Evolutionary conservation across 768 basidiomycete genomes (phyloP).

Genomic region (Hypholoma sublateritium): DNA sequence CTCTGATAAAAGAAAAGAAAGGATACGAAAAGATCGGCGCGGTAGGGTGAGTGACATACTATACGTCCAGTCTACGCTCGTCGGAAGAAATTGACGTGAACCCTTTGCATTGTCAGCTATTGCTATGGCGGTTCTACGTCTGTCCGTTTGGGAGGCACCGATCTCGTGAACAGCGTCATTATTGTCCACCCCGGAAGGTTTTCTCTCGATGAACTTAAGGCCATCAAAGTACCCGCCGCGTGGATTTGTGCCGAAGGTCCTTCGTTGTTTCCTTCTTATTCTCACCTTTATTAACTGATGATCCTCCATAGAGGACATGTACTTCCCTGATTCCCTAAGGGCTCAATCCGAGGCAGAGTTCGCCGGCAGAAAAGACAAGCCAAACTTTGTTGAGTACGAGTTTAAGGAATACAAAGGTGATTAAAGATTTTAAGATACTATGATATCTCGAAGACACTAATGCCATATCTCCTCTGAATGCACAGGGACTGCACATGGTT

Average conservation of each 20-base stretch:
- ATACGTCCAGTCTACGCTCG: background rate
- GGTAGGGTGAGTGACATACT: slow-evolving; percentile 33
- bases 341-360: slow-evolving; percentile 35
- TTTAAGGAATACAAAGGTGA: slow-evolving; percentile 45
- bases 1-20: slow-evolving; percentile 34
- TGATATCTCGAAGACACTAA: background rate
- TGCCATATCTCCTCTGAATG: background rate
- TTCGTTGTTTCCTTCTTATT: background rate
- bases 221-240: slow-evolving; percentile 36
- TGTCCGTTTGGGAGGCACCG: slow-evolving; percentile 36
- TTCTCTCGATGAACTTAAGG: slow-evolving; percentile 31
- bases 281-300: background rate
- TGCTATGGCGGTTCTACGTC: slow-evolving; percentile 42
- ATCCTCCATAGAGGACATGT: slow-evolving; percentile 33
- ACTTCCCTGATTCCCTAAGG: slow-evolving; percentile 30
- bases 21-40: slow-evolving; percentile 43
- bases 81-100: background rate
- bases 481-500: slow-evolving; percentile 46
- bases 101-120: slow-evolving; percentile 26
- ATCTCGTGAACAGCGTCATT: slow-evolving; percentile 36
- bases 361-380: slow-evolving; percentile 34
- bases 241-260: slow-evolving; percentile 45
- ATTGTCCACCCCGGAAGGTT: slow-evolving; percentile 41
- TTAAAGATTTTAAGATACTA: background rate
- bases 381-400: slow-evolving; percentile 41